These are phyloP conservation scores for Trichoderma atroviride DNA, from an alignment of 2,329 filamentous ascomycete genomes.

Conservation along the genomic window DNA sequence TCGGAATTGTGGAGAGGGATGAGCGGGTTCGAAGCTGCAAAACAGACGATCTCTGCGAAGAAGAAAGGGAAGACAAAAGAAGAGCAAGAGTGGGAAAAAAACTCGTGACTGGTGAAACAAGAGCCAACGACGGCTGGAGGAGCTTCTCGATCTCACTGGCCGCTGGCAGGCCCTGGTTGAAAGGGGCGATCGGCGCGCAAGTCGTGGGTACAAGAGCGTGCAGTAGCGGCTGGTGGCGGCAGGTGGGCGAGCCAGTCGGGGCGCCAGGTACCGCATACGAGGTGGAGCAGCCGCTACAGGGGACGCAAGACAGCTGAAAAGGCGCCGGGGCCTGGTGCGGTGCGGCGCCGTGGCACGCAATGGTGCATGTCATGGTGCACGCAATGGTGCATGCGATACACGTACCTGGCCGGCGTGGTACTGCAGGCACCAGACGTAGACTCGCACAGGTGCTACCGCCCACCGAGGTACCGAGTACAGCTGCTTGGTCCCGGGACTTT, in stretches of 20 bases:
- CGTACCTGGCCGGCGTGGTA: neutral
- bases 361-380: neutral
- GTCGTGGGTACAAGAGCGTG: neutral
- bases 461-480: neutral
- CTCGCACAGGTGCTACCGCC: neutral
- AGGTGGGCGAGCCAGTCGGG: neutral
- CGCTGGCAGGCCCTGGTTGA: conserved; percentile 13
- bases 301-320: conserved; percentile 1
- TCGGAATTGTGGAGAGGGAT: conserved; percentile 16
- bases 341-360: neutral
- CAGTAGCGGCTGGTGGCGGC: conserved; percentile 6
- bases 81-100: conserved; percentile 13
- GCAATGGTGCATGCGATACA: neutral
- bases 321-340: neutral
- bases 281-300: conserved; percentile 20
- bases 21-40: conserved; percentile 5
- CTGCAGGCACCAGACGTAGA: neutral
- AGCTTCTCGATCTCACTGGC: conserved; percentile 10
- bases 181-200: conserved; percentile 19
- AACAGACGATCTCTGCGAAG: conserved; percentile 17
- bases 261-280: conserved; percentile 20
- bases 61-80: conserved; percentile 12
- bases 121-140: conserved; percentile 1
- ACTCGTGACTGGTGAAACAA: conserved; percentile 5
- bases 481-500: neutral